phyloP scores from a whole-genome alignment of 2,329 filamentous ascomycete genomes.

The Fusarium nematophilum region DNA sequence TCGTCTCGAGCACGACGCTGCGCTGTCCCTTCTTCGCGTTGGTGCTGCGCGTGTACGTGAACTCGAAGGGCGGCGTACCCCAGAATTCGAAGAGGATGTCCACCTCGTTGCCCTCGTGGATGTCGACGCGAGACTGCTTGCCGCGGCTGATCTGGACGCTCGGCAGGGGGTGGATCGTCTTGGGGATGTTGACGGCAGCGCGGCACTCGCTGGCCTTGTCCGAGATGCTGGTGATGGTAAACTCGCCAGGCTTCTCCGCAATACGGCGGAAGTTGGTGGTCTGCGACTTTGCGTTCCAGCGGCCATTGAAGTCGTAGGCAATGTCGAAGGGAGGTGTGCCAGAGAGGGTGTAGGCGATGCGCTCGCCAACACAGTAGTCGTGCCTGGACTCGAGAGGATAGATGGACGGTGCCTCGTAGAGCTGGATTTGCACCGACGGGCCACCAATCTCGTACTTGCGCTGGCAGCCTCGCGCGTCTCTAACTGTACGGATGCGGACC shows the following conservation, averaged over 20 bases:
- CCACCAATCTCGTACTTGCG: conserved; percentile 77
- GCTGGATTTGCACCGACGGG: conserved; percentile 87
- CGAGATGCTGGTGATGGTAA: conserved; percentile 86
- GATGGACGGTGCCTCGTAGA: conserved; percentile 93
- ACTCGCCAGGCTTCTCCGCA: conserved; percentile 89
- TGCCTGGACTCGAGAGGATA: conserved; percentile 84
- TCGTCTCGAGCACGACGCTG: conserved; percentile 86
- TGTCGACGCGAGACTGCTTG: conserved; percentile 83
- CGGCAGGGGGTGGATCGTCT: conserved; percentile 90
- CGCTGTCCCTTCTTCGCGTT: conserved; percentile 85
- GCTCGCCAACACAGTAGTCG: conserved; percentile 96
- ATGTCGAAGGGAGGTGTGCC: conserved; percentile 94
- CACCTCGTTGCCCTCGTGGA: conserved; percentile 95
- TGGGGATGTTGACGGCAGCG: conserved; percentile 80
- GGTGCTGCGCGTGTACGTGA: conserved; percentile 92
- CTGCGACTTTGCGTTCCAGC: conserved; percentile 81
- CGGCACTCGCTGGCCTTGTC: conserved; percentile 92
- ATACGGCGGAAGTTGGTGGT: conserved; percentile 92
- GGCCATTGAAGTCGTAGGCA: conserved; percentile 87
- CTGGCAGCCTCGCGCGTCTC: conserved; percentile 88
- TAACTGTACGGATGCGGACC: conserved; percentile 88
- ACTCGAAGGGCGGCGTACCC: conserved; percentile 96
- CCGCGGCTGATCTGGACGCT: conserved; percentile 92
- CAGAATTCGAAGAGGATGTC: conserved; percentile 96
- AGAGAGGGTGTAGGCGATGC: conserved; percentile 90